phyloP scores from a whole-genome alignment of 139 green algal genomes.

The Tetraselmis chui region DNA sequence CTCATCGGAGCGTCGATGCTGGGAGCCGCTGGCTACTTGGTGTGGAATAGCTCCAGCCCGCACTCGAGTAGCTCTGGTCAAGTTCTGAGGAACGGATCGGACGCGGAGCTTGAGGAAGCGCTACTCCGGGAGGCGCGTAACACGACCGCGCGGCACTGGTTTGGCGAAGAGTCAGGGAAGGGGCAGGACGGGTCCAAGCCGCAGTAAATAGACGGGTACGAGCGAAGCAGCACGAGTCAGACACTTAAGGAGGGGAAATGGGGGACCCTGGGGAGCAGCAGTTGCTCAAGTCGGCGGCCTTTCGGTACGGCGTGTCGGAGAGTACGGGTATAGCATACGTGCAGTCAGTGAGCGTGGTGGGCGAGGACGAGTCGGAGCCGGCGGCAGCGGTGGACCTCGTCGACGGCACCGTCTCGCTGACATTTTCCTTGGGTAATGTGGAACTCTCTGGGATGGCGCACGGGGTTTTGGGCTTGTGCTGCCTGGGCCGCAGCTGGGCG shows the following conservation, averaged over 20 bases:
- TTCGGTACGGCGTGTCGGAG: neutral
- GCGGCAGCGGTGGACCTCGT: constrained; percentile 36
- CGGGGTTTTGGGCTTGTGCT: constrained; percentile 26
- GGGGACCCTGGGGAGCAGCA: too few relatives aligned
- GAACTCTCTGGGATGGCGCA: constrained; percentile 21
- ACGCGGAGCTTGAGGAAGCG: neutral
- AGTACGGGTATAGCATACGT: constrained; percentile 10
- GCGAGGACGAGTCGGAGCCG: constrained; percentile 1
- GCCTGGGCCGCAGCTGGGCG: constrained; percentile 28
- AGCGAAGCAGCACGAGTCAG: too few relatives aligned
- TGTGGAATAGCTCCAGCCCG: too few relatives aligned
- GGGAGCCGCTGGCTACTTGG: too few relatives aligned
- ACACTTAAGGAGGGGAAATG: too few relatives aligned
- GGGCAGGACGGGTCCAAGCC: neutral
- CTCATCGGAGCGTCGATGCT: too few relatives aligned
- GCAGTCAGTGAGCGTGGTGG: constrained; percentile 10
- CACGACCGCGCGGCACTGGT: constrained; percentile 20
- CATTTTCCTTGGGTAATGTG: constrained; percentile 2
- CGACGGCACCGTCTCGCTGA: constrained; percentile 27
- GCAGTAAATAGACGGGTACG: too few relatives aligned
- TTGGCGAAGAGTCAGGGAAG: neutral
- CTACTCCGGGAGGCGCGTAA: constrained; percentile 15
- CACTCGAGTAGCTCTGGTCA: too few relatives aligned
- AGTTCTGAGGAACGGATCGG: too few relatives aligned
- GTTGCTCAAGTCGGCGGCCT: constrained; percentile 1